These are phyloP conservation scores for Schizochytrium sp. DNA, from an alignment of 108 stramenopile genomes.

Conservation along the genomic window DNA sequence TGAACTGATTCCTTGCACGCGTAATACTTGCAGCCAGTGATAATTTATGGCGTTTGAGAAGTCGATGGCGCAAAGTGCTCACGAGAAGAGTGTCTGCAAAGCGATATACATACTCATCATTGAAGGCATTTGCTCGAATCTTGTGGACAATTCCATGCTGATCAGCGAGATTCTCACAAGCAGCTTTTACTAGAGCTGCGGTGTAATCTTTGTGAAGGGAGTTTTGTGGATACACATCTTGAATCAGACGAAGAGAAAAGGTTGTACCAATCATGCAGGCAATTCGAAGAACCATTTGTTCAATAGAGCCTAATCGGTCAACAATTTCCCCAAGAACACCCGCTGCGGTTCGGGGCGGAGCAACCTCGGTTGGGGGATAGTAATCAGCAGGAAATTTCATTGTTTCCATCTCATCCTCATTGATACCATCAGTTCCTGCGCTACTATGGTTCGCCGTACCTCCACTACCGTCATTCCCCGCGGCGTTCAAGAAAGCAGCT, in stretches of 20 bases:
- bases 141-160: conserved; percentile 57
- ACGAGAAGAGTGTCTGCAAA: conserved; percentile 25
- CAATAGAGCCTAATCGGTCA: conserved; percentile 58
- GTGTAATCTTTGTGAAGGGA: background rate
- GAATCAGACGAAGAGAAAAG: conserved; percentile 35
- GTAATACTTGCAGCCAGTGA: conserved; percentile 52
- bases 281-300: conserved; percentile 63
- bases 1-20: conserved; percentile 15
- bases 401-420: conserved; percentile 38
- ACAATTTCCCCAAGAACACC: conserved; percentile 31
- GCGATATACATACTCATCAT: conserved; percentile 57
- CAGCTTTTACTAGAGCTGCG: background rate
- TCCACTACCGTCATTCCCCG: background rate
- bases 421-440: background rate
- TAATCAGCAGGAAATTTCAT: conserved; percentile 3
- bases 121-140: conserved; percentile 48
- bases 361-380: conserved; percentile 47
- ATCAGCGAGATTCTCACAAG: conserved; percentile 50
- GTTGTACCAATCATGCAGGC: conserved; percentile 58
- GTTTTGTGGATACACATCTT: conserved; percentile 29
- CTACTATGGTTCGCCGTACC: background rate
- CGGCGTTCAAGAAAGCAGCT: background rate
- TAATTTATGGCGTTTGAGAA: conserved; percentile 13
- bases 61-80: background rate
- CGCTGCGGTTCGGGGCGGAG: conserved; percentile 44